A percentile compares a stretch with the other conserved stretches of the same genome.
Evolutionary conservation across 345 rosid genomes (phyloP).

Genomic region (Eucalyptus polyanthemos): DNA sequence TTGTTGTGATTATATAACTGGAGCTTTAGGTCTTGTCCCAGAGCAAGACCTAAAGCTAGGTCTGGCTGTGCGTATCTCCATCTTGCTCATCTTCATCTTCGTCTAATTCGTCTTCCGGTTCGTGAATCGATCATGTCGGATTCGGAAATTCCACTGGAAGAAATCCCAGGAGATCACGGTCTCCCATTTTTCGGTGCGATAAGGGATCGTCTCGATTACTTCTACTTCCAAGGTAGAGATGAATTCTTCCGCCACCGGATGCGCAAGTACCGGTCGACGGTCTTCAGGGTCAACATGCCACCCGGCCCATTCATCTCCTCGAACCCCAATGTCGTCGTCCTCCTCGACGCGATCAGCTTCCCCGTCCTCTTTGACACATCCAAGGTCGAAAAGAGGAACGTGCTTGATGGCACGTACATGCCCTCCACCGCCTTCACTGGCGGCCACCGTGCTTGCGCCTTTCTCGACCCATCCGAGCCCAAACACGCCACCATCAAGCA

Average conservation of each 20-base stretch:
- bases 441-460: slow-evolving; percentile 21
- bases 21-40: too few species aligned
- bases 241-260: slow-evolving; percentile 12
- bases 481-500: slow-evolving; percentile 19
- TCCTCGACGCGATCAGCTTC: slow-evolving; percentile 29
- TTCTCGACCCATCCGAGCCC: slow-evolving; percentile 30
- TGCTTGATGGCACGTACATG: slow-evolving; percentile 22
- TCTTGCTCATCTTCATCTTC: background rate
- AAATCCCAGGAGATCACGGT: slow-evolving; percentile 31
- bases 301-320: slow-evolving; percentile 39
- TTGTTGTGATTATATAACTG: background rate
- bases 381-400: slow-evolving; percentile 24
- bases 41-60: background rate
- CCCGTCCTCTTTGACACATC: slow-evolving; percentile 26
- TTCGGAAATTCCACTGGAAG: slow-evolving; percentile 1
- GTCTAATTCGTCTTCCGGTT: background rate
- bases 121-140: background rate
- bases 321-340: slow-evolving; percentile 6
- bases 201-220: slow-evolving; percentile 31
- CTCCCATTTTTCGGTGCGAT: slow-evolving; percentile 15
- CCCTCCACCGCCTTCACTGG: slow-evolving; percentile 29
- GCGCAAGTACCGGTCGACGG: slow-evolving; percentile 12
- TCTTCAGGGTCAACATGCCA: slow-evolving; percentile 32
- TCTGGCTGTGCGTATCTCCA: background rate
- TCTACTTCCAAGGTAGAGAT: slow-evolving; percentile 33